Percentiles rank a stretch among this genome's conserved stretches.
These are phyloP conservation scores for Arabis hirsuta DNA, from an alignment of 345 rosid genomes.

Conservation along the genomic window DNA sequence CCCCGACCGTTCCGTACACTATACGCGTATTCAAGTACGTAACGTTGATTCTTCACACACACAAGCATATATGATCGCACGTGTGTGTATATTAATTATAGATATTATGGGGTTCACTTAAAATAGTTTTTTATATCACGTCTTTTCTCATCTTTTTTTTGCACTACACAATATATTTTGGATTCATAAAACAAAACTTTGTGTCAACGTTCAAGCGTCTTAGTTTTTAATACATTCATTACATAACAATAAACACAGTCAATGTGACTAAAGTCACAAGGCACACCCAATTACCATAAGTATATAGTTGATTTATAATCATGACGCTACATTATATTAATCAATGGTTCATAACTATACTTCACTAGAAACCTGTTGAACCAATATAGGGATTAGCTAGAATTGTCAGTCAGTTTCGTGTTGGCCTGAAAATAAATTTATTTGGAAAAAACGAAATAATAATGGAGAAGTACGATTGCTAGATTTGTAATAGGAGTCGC, in stretches of 20 bases:
- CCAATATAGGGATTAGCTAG: slow-evolving; percentile 36
- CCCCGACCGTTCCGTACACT: slow-evolving; percentile 41
- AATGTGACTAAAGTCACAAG: background rate
- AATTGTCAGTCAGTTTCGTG: slow-evolving; percentile 46
- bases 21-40: slow-evolving; percentile 38
- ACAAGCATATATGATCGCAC: slow-evolving; percentile 16
- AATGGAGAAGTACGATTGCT: slow-evolving; percentile 30
- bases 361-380: slow-evolving; percentile 29
- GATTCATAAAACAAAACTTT: too few relatives aligned
- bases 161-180: too few relatives aligned
- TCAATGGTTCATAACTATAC: slow-evolving; percentile 34
- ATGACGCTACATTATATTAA: slow-evolving; percentile 2
- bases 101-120: background rate
- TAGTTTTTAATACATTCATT: too few relatives aligned
- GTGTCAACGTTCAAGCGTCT: too few relatives aligned
- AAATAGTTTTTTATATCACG: too few relatives aligned
- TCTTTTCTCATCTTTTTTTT: too few relatives aligned
- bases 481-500: slow-evolving; percentile 35
- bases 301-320: background rate
- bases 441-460: background rate
- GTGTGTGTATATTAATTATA: background rate
- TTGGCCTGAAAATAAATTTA: slow-evolving; percentile 8
- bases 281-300: slow-evolving; percentile 14
- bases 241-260: too few relatives aligned
- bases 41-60: slow-evolving; percentile 17